Base-by-base conservation (phyloP, 768 basidiomycete genomes). In the Albatrellus ellisii region DNA sequence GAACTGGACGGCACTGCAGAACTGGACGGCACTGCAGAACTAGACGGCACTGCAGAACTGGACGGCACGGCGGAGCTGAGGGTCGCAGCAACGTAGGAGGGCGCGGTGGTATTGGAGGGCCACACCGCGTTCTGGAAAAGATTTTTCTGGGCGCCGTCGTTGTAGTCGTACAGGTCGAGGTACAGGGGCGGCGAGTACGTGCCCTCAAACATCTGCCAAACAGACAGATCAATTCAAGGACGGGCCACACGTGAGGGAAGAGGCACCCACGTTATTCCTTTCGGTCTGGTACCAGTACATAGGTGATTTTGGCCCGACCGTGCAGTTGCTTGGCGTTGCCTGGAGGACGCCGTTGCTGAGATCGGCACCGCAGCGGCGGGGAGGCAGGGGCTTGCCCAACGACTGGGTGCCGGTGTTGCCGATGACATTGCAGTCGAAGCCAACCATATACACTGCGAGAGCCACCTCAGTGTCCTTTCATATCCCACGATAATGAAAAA, bases 101-200 rank as follows among this genome's bases (percentile, higher is more conserved):
- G n/a, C n/a, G n/a, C n/a, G n/a, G n/a, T n/a, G n/a, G n/a, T n/a
- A n/a, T n/a, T n/a, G n/a, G n/a, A n/a, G n/a, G n/a, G n/a, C n/a
- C n/a, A n/a, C n/a, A 25, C 10, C 15, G n/a, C 12, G 51, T 71
- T 66, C 31, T 63, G 59, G 53, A 83, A 80, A 45, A 80, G 77
- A 54, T 81, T 77, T 40, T 67, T 54, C 52, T 85, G 81, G 0
- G 79, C 61, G 3, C 82, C 80, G 48, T 85, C 72, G 14, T 46
- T 43, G 54, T 79, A 84, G 47, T 75, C 75, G 63, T 79, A 84
- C 6, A 72, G 57, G 39, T 70, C 67, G 51, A 68, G 75, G 58
- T 84, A 83, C 40, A 69, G 68, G 0, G 73, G 76, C 14, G 75
- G 75, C 12, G 73, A 59, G 50, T 61, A 68, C 0, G 65, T 52